phyloP scores from a whole-genome alignment of 257 asterid genomes.

The Solanum boliviense region DNA sequence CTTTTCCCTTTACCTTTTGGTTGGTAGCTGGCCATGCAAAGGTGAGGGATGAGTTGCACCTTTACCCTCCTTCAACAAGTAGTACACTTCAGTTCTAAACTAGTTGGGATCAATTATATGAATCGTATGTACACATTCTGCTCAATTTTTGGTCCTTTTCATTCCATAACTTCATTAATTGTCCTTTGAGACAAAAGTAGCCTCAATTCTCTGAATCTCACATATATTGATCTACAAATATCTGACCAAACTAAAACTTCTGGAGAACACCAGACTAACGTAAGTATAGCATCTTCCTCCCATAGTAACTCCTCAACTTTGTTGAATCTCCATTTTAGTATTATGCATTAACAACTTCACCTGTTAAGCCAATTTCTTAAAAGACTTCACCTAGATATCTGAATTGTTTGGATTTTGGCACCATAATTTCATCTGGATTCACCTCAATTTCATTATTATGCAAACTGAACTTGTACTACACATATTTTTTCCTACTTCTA shows the following conservation, averaged over 20 bases:
- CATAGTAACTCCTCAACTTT: neutral
- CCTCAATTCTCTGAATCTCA: neutral
- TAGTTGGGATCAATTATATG: neutral
- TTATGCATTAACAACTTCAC: neutral
- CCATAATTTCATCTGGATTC: neutral
- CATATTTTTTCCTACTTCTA: neutral
- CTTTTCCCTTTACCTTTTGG: neutral
- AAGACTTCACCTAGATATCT: neutral
- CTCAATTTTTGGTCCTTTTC: neutral
- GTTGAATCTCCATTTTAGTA: neutral
- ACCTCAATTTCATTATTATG: neutral
- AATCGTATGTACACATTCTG: neutral
- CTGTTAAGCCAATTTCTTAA: neutral
- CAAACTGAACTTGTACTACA: neutral
- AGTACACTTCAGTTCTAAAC: neutral
- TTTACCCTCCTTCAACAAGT: neutral
- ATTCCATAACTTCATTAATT: neutral
- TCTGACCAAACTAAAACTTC: neutral
- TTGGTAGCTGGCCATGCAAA: neutral
- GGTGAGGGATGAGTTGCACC: neutral
- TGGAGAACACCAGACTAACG: neutral
- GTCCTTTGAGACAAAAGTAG: neutral
- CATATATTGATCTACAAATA: neutral
- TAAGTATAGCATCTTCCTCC: neutral
- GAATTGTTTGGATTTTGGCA: neutral